Evolutionary conservation across 2,329 filamentous ascomycete species (phyloP), one percentile per base, ranked within the genome.

Genomic region (Ophiosphaerella herpotricha): DNA sequence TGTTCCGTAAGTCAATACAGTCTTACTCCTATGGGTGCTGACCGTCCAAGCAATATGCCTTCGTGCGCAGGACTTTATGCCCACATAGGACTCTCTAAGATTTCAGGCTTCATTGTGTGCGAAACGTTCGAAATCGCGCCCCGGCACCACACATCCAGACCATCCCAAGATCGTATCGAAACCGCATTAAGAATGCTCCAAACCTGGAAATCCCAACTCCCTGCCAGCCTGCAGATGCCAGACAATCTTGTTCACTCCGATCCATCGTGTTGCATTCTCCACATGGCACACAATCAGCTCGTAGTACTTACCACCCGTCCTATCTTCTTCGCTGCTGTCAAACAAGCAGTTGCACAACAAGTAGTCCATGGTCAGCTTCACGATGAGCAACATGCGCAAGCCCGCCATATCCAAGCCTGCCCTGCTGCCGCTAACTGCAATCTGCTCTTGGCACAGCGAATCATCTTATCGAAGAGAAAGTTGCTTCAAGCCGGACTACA

Each of bases 231-330:
- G 23, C 50, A 57, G 23, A 47, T 57, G 34, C 38, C 51, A 35
- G 26, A 47, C 3, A 47, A 49, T 8, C 45, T 38, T 31, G 24
- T 32, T 29, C 46, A 51, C 29, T 33, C 48, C n/a, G 64, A 67
- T 18, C 40, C 63, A 13, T 51, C 60, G n/a, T 63, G 61, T 18
- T 58, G 55, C 37, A 58, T 52, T 7, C 35, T 66, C 9, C 63
- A 66, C 39, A 60, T 67, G 62, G 48, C 52, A n/a, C 54, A 58
- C 41, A 60, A 61, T 18, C 64, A 67, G 39, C 54, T 67, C 8
- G 49, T 64, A 13, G 52, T 67, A 39, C 46, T 67, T 9, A 62
- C 61, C 1, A 66, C 58, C 11, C 64, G 64, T 2, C 64, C 64
- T 1, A 41, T 64, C 2, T 54, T 64, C n/a, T 57, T 67, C 13